These are phyloP conservation scores for Trebouxiophyceae sp. DNA, from an alignment of 163 green algal genomes.

Conservation along the genomic window DNA sequence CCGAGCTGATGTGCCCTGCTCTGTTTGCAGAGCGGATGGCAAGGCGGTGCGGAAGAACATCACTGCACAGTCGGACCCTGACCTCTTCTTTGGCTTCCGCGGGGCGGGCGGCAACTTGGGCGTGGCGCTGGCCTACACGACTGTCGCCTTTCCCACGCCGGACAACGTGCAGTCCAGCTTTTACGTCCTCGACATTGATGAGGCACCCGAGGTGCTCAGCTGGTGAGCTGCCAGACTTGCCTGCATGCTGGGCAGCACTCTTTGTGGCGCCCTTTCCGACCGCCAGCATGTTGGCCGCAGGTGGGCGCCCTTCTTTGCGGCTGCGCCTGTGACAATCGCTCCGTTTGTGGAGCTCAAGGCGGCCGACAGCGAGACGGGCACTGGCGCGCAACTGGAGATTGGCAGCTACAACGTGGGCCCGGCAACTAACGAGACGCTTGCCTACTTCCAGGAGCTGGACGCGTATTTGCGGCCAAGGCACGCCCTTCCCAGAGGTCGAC, in stretches of 20 bases:
- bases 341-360: background rate
- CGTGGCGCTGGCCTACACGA: constrained; percentile 1
- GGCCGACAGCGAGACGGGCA: background rate
- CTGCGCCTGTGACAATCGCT: background rate
- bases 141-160: background rate
- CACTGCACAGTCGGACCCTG: background rate
- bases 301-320: background rate
- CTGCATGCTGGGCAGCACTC: no score
- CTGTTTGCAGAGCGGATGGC: background rate
- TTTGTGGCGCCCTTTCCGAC: no score
- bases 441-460: constrained; percentile 1
- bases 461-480: background rate
- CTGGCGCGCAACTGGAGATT: background rate
- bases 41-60: constrained; percentile 1
- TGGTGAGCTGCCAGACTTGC: background rate
- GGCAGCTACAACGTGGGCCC: background rate
- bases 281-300: no score
- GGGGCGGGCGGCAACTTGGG: background rate
- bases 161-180: background rate
- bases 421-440: background rate
- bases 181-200: constrained; percentile 1
- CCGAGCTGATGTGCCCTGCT: no score
- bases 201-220: background rate
- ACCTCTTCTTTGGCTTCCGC: constrained; percentile 5
- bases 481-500: no score